A percentile compares a stretch with the other conserved stretches of the same genome.
Evolutionary conservation across 148 eudicot genomes (phyloP).

Genomic region (Salicornia ramosissima): DNA sequence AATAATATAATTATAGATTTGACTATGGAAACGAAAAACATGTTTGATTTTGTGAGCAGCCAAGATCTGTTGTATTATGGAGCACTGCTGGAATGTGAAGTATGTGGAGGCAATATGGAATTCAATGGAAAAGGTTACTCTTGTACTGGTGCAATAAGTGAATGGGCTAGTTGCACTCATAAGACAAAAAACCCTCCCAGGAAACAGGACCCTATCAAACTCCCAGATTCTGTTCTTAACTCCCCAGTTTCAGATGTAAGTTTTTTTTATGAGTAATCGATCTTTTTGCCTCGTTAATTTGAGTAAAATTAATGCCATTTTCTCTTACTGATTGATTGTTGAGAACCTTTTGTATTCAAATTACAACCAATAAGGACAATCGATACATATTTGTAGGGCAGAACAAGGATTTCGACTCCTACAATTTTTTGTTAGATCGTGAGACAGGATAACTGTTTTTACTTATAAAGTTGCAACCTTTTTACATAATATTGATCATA

Average conservation of each 20-base stretch:
- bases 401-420: no score
- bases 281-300: background rate
- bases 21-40: no score
- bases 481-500: no score
- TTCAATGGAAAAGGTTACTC: conserved; percentile 37
- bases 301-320: no score
- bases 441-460: no score
- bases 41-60: conserved; percentile 27
- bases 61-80: conserved; percentile 72
- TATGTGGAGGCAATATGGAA: conserved; percentile 53
- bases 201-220: conserved; percentile 36
- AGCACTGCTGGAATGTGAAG: conserved; percentile 52
- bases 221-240: conserved; percentile 52
- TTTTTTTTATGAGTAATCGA: background rate
- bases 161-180: conserved; percentile 74
- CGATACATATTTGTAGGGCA: no score
- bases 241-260: conserved; percentile 55
- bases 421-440: no score
- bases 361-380: no score
- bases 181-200: conserved; percentile 57
- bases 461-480: no score
- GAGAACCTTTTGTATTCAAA: no score
- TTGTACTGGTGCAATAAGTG: conserved; percentile 60
- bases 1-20: no score
- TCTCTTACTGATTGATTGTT: no score